Evolutionary conservation across 345 rosid species (phyloP).

Genomic region (Rubroshorea leprosula): DNA sequence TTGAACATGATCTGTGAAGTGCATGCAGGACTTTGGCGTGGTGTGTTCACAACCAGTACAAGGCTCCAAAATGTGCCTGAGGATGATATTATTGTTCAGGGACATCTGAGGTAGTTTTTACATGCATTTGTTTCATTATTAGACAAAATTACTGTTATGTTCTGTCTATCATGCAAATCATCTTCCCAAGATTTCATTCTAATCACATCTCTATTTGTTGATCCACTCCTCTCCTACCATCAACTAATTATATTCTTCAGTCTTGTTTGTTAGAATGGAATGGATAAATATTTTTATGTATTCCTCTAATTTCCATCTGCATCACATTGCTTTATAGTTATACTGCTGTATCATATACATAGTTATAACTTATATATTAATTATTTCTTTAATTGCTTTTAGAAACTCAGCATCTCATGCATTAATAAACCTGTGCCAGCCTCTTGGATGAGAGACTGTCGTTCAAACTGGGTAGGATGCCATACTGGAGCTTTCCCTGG

Average conservation of each 20-base stretch:
- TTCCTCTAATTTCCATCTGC: background rate
- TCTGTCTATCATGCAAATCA: background rate
- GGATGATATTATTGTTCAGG: slow-evolving; percentile 30
- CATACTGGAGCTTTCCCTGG: slow-evolving; percentile 61
- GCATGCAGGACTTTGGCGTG: slow-evolving; percentile 61
- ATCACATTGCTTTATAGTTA: no score
- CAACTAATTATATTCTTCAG: no score
- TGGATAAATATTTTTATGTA: background rate
- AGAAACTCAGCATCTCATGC: slow-evolving; percentile 6
- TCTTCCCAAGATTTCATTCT: background rate
- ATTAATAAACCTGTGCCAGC: slow-evolving; percentile 28
- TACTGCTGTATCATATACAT: no score
- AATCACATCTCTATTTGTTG: no score
- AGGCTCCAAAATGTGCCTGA: slow-evolving; percentile 35
- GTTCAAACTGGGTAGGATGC: slow-evolving; percentile 37
- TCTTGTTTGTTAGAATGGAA: no score
- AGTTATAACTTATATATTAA: no score
- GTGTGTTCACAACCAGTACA: slow-evolving; percentile 40
- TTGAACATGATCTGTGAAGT: slow-evolving; percentile 46
- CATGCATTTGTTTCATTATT: background rate
- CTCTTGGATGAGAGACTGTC: slow-evolving; percentile 42
- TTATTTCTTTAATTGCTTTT: slow-evolving; percentile 3
- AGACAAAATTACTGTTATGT: slow-evolving; percentile 1
- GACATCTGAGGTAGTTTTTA: slow-evolving; percentile 46
- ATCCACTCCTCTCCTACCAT: no score